phyloP scores from a whole-genome alignment of 192 early-diverging fungal species.

The Glomus cerebriforme region DNA sequence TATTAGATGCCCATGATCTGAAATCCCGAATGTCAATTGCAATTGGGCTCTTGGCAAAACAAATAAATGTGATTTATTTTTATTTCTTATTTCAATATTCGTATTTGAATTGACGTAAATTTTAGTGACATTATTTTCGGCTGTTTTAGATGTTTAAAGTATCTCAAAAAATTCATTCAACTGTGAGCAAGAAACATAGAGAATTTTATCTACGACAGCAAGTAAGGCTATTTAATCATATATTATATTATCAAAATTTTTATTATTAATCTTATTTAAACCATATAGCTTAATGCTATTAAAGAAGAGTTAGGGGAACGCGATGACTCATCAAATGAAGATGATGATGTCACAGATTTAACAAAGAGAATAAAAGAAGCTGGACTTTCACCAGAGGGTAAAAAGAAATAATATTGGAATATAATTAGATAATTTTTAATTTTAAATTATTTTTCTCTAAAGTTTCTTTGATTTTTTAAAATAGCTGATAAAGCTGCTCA shows the following conservation, averaged over 20 bases:
- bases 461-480: not conserved
- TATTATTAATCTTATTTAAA: no score
- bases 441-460: no score
- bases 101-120: not conserved
- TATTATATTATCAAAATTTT: no score
- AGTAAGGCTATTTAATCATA: conserved; percentile 36
- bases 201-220: conserved; percentile 81
- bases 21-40: conserved; percentile 59
- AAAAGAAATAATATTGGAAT: not conserved
- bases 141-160: conserved; percentile 69
- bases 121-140: not conserved
- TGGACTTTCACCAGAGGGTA: conserved; percentile 61
- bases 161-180: conserved; percentile 70
- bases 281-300: conserved; percentile 68
- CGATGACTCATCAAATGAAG: conserved; percentile 54
- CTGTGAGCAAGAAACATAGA: conserved; percentile 75
- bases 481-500: conserved; percentile 53
- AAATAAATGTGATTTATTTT: conserved; percentile 56
- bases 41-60: conserved; percentile 65
- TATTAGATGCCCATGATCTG: conserved; percentile 58
- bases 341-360: conserved; percentile 68
- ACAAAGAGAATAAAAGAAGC: conserved; percentile 55
- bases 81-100: not conserved
- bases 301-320: conserved; percentile 77
- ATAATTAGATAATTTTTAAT: not conserved